These are phyloP conservation scores for Aureobasidium pullulans DNA, from an alignment of 2,329 filamentous ascomycete genomes.

Conservation along the genomic window DNA sequence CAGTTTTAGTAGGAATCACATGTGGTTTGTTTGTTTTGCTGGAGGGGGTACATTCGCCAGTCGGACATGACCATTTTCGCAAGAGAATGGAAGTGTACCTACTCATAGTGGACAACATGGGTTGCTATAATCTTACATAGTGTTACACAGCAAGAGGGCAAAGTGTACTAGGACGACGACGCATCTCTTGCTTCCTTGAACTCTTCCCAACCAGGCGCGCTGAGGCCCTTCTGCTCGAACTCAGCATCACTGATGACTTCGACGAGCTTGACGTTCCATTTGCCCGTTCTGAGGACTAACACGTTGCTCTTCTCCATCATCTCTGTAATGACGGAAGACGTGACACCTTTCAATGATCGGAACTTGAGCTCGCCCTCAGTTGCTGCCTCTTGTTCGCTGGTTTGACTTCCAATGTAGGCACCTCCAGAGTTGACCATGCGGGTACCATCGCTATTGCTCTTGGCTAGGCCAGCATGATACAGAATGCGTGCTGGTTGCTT, in stretches of 20 bases:
- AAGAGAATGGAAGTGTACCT: not conserved
- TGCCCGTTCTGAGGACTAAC: slow-evolving; percentile 51
- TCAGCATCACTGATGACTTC: slow-evolving; percentile 48
- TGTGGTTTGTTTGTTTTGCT: not conserved
- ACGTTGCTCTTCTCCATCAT: slow-evolving; percentile 37
- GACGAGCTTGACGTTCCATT: slow-evolving; percentile 53
- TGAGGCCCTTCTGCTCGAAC: slow-evolving; percentile 39
- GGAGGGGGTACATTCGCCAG: not conserved
- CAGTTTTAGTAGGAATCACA: not conserved
- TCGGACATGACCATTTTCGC: not conserved
- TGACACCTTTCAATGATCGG: slow-evolving; percentile 55
- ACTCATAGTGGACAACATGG: not conserved
- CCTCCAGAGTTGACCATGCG: slow-evolving; percentile 27
- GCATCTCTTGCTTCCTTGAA: slow-evolving; percentile 14
- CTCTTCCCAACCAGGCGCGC: slow-evolving; percentile 45
- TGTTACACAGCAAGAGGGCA: not conserved
- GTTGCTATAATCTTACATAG: slow-evolving; percentile 4
- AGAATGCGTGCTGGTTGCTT: slow-evolving; percentile 25
- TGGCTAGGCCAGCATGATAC: slow-evolving; percentile 25
- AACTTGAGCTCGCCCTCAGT: slow-evolving; percentile 50
- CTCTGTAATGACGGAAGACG: slow-evolving; percentile 50
- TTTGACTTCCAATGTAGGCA: slow-evolving; percentile 24
- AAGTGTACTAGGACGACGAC: not conserved
- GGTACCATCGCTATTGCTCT: slow-evolving; percentile 24
- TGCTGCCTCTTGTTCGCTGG: slow-evolving; percentile 35